Conservation (phyloP, 2,329 filamentous ascomycete genomes). For the Trichoderma sp. region DNA sequence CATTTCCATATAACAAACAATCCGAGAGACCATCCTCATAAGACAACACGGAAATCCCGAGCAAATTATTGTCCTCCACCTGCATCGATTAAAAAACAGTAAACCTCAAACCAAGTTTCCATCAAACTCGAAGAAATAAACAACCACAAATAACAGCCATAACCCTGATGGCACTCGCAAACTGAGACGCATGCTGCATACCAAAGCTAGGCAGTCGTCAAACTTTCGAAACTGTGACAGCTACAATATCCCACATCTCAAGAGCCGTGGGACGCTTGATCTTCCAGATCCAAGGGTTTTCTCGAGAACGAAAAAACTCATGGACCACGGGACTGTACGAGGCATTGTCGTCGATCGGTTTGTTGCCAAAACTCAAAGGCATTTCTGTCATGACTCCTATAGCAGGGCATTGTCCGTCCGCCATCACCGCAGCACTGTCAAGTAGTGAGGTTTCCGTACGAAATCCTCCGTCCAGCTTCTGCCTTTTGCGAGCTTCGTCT, state of each 20-base stretch:
- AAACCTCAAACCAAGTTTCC: background rate
- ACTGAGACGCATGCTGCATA: background rate
- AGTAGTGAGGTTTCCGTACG: background rate
- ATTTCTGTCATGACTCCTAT: background rate
- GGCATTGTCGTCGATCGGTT: constrained; percentile 4
- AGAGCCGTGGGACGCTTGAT: constrained; percentile 26
- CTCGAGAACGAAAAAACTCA: constrained; percentile 22
- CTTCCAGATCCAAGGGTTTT: constrained; percentile 25
- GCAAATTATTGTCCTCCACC: background rate
- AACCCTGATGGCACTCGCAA: background rate
- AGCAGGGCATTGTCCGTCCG: background rate
- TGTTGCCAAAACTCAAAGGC: background rate
- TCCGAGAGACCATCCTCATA: background rate
- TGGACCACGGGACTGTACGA: constrained; percentile 24
- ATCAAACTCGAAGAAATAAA: background rate
- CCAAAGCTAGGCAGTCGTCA: background rate
- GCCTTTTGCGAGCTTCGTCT: background rate
- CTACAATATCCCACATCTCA: constrained; percentile 27
- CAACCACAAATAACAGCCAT: background rate
- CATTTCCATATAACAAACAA: background rate
- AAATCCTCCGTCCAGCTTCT: background rate
- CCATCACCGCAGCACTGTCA: background rate
- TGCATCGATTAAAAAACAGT: background rate
- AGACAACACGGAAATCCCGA: no score
- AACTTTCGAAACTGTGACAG: background rate